Base-by-base conservation (phyloP, 2,329 filamentous ascomycete genomes). In the Colletotrichum sp. region DNA sequence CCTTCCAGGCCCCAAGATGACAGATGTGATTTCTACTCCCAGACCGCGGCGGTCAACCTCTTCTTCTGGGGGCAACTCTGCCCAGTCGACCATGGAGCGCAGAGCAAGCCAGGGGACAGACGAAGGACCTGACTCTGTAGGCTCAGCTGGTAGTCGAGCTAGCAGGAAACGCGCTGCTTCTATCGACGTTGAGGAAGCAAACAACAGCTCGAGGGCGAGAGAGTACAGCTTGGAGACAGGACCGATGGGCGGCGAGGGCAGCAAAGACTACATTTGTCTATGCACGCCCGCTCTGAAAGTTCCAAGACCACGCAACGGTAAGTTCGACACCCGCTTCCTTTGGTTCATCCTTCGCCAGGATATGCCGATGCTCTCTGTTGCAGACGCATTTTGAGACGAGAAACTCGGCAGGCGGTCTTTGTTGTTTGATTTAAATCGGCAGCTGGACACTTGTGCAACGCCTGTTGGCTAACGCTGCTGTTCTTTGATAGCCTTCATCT, bases 401-500 rank as follows among this genome's bases (percentile, higher is more conserved):
- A 30, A 49, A 32, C 69, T 73, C 60, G 52, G 59, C 62, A 44
- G 9, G 21, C 34, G 36, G 60, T 68, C 73, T 71, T 75, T 71
- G 77, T 73, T 77, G 65, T 44, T 57, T 78, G 57, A 68, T 30
- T 44, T 68, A 70, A 57, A 68, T 57, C 26, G 67, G 55, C 52
- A 72, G 60, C 65, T 62, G 59, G 49, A 70, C 55, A 78, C 64
- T 75, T 64, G 55, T 68, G 26, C 55, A 68, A 75, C 15, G 8
- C 64, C 34, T 44, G 24, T 68, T 67, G 70, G 71, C 82, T 85
- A 73, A 85, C 80, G 10, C 12, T 64, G 32, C 12, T 39, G 44
- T 75, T 79, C 84, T 82, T 83, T 83, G 74, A 72, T 68, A 99
- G 97, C 96, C 67, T 99, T 99, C 87, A 99, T 99, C 79, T 90